Base-by-base conservation (phyloP, 257 asterid genomes). In the Solanum boliviense region DNA sequence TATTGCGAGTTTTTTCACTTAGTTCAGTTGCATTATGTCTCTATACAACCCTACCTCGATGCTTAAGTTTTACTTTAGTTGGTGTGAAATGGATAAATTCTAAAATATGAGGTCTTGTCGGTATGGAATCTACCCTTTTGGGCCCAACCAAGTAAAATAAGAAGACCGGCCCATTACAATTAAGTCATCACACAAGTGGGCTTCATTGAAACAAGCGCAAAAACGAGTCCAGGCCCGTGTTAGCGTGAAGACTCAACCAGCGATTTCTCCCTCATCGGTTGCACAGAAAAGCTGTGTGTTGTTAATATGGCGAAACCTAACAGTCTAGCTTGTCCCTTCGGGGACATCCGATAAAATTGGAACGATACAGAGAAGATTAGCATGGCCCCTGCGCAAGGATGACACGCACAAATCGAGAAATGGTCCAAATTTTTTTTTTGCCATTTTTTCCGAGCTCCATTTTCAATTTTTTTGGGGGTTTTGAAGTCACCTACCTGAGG, bases 301-400 rank as follows among this genome's bases (percentile, higher is more conserved):
- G 34, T 65, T 25, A 25, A 65, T 65, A 25, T 25, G 0, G 9
- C 9, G 9, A 5, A 65, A 25, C 18, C 18, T 62, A 9, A 9
- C 31, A 0, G 3, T 9, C 0, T 52, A 52, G 3, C 0, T 4
- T 0, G 86, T 39, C 84, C 86, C 58, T 29, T 84, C 86, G 88
- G 88, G 88, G 90, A 74, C 90, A 84, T 88, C 86, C 58, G 88
- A 88, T 88, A 84, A 84, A 88, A 84, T 88, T 84, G 90, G 90
- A 88, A 88, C 86, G 86, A 88, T 88, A 88, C 86, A 84, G 86
- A 88, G 88, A 88, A 88, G 88, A 88, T 87, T 87, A 68, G 86
- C 91, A 89, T 89, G 91, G 86, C 85, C 85, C 81, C 85, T 82
- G 56, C 87, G 60, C 86, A 86, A 86, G 67, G 12, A 62, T 62